Evolutionary conservation across 2,329 filamentous ascomycete species (phyloP).

Genomic region (Thelonectria rubi): DNA sequence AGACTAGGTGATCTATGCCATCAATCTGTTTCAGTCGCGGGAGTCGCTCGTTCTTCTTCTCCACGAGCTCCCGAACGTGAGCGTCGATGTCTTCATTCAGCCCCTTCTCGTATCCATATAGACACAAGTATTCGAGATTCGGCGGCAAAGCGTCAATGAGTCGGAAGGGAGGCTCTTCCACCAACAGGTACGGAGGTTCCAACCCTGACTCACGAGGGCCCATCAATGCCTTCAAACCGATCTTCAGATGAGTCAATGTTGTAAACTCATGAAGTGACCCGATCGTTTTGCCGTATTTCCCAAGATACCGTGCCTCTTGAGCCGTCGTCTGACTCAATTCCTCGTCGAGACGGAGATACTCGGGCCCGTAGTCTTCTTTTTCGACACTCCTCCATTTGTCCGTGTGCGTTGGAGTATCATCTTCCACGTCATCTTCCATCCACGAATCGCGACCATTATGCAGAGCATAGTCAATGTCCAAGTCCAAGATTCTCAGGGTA

Average conservation of each 20-base stretch:
- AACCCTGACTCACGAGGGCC: background rate
- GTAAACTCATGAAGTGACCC: constrained; percentile 16
- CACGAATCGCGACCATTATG: background rate
- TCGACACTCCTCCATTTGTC: background rate
- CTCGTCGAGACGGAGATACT: constrained; percentile 12
- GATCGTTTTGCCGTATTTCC: constrained; percentile 13
- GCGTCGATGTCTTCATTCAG: constrained; percentile 7
- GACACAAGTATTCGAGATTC: constrained; percentile 20
- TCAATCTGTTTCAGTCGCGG: constrained; percentile 7
- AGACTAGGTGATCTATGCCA: constrained; percentile 8
- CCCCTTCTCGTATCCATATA: constrained; percentile 21
- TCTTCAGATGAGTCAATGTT: constrained; percentile 17
- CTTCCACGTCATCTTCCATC: background rate
- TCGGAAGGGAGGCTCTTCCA: constrained; percentile 11
- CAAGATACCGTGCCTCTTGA: background rate
- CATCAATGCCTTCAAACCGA: constrained; percentile 2
- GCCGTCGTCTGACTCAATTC: background rate
- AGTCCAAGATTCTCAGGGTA: constrained; percentile 12
- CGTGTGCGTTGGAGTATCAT: background rate
- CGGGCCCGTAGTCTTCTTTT: background rate
- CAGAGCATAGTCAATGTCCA: constrained; percentile 10
- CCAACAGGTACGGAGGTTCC: background rate
- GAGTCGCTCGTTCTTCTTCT: background rate
- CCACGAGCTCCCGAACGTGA: constrained; percentile 18
- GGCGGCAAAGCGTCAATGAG: constrained; percentile 19